Evolutionary conservation across 2,329 filamentous ascomycete genomes (phyloP).

Genomic region (Aspergillus ustus): DNA sequence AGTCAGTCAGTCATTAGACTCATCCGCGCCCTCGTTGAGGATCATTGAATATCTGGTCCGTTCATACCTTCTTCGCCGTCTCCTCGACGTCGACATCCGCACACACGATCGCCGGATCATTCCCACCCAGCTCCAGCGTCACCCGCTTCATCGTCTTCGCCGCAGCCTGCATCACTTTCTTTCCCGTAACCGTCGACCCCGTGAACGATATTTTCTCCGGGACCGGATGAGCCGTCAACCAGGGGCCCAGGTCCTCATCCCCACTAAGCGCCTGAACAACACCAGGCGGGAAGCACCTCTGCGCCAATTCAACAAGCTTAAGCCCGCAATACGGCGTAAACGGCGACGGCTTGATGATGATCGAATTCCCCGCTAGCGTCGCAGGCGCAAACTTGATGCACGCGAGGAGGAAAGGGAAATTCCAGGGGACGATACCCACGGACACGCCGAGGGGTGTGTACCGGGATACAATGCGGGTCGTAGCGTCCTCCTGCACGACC

Average conservation of each 20-base stretch:
- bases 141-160: constrained; percentile 44
- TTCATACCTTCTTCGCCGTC: too few species aligned
- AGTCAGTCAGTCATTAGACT: too few species aligned
- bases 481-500: too few species aligned
- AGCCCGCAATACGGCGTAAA: background rate
- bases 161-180: constrained; percentile 26
- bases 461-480: too few species aligned
- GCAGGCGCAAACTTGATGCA: too few species aligned
- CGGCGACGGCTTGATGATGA: constrained; percentile 48
- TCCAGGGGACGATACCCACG: too few species aligned
- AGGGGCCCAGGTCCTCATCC: background rate
- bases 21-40: too few species aligned
- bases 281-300: background rate
- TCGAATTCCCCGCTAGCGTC: constrained; percentile 55
- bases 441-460: too few species aligned
- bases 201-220: constrained; percentile 26
- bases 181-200: constrained; percentile 22
- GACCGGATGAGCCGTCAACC: constrained; percentile 10
- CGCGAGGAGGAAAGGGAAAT: too few species aligned
- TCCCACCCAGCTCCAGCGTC: constrained; percentile 49
- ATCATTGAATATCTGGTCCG: too few species aligned
- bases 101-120: constrained; percentile 35
- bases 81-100: constrained; percentile 1
- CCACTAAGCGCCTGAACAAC: constrained; percentile 14
- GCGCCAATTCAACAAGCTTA: background rate